A percentile compares a stretch with the other conserved stretches of the same genome.
Evolutionary conservation across 2,329 filamentous ascomycete genomes (phyloP).

Genomic region (Chrysoporthe austroafricana): DNA sequence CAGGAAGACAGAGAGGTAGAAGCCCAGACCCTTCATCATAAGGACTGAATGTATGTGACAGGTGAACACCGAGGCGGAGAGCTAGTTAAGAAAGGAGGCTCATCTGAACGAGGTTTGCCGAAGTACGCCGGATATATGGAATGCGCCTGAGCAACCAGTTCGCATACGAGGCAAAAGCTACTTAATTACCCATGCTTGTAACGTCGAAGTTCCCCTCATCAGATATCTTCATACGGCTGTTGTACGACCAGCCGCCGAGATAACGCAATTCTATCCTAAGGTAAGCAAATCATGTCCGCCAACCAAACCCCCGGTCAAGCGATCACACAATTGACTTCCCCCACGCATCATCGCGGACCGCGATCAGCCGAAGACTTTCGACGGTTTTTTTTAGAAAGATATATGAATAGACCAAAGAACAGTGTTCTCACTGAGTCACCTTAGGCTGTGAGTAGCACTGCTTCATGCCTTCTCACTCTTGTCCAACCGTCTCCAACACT

Average conservation of each 20-base stretch:
- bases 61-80: background rate
- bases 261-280: background rate
- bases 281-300: background rate
- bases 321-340: background rate
- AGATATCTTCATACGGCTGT: background rate
- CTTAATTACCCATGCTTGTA: background rate
- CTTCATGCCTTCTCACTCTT: background rate
- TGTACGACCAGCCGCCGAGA: background rate
- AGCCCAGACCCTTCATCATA: background rate
- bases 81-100: background rate
- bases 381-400: background rate
- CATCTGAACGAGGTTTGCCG: background rate
- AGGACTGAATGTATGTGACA: background rate
- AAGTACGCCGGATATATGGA: conserved; percentile 1
- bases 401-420: background rate
- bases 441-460: background rate
- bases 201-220: background rate
- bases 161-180: background rate
- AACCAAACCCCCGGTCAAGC: background rate
- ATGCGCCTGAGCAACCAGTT: background rate
- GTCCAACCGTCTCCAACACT: background rate
- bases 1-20: background rate
- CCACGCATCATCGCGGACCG: background rate
- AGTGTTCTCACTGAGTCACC: background rate
- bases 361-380: background rate